Conservation (phyloP, 345 rosid species). For the Cardiospermum halicacabum region DNA sequence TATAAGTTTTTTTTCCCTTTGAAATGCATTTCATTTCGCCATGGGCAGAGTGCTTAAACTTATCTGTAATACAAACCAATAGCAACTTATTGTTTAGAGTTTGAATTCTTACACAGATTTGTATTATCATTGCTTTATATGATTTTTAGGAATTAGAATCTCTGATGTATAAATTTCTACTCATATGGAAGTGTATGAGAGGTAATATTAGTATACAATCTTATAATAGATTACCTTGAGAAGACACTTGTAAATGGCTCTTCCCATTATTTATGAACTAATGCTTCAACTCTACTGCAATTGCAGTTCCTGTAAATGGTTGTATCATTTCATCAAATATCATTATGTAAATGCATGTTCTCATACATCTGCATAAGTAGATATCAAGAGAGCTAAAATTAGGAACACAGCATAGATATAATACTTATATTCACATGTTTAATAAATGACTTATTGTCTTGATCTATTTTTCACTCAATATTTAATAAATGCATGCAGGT, state of each 20-base stretch:
- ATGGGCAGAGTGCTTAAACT: not conserved
- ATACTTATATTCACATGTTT: not conserved
- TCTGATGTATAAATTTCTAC: not conserved
- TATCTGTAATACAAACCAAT: not conserved
- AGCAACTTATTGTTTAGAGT: not conserved
- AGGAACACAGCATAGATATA: no score
- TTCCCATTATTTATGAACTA: slow-evolving; percentile 10
- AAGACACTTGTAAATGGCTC: not conserved
- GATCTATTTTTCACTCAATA: slow-evolving; percentile 9
- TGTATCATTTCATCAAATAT: no score
- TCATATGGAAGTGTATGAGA: not conserved
- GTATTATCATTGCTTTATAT: not conserved
- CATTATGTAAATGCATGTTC: no score
- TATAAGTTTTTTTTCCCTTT: not conserved
- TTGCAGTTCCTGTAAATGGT: slow-evolving; percentile 32
- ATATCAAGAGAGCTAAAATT: no score
- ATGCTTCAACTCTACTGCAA: slow-evolving; percentile 52
- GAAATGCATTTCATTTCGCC: not conserved
- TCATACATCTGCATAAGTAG: no score
- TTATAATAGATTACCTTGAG: no score
- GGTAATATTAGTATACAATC: not conserved
- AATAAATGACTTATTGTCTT: not conserved
- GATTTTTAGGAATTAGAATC: not conserved
- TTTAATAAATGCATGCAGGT: slow-evolving; percentile 39
- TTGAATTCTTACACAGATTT: not conserved